Evolutionary conservation across 257 asterid species (phyloP).

Genomic region (Nicotiana benthamiana): DNA sequence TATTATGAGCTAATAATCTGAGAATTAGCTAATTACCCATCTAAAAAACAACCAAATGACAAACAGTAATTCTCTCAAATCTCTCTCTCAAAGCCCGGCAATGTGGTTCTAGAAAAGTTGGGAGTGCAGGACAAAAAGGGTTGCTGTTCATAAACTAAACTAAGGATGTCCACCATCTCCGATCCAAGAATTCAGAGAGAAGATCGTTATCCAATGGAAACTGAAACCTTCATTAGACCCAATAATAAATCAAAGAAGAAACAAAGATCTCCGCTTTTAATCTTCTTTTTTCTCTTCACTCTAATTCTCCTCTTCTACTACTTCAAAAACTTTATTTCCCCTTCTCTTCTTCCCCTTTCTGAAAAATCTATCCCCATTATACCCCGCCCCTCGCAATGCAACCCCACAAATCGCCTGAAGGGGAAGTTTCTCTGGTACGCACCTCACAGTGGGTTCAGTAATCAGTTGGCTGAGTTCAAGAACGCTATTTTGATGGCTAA

Average conservation of each 20-base stretch:
- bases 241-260: not conserved
- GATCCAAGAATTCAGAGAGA: not conserved
- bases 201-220: not conserved
- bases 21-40: too few relatives aligned
- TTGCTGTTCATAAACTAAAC: too few relatives aligned
- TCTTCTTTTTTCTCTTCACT: conserved; percentile 15
- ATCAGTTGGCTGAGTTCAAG: conserved; percentile 83
- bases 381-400: conserved; percentile 6
- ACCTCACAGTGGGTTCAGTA: conserved; percentile 97
- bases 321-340: conserved; percentile 28
- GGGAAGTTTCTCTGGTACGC: conserved; percentile 82
- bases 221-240: not conserved
- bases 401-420: conserved; percentile 7
- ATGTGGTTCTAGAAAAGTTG: too few relatives aligned
- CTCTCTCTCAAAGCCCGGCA: too few relatives aligned
- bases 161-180: not conserved
- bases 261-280: conserved; percentile 12
- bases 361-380: conserved; percentile 19
- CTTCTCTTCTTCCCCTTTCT: conserved; percentile 32
- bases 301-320: conserved; percentile 34
- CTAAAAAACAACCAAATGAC: too few relatives aligned
- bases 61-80: too few relatives aligned
- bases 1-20: too few relatives aligned
- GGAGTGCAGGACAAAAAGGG: too few relatives aligned
- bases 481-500: conserved; percentile 68